Conservation (phyloP, 495 filamentous ascomycete genomes). For the Cetradonia linearis region DNA sequence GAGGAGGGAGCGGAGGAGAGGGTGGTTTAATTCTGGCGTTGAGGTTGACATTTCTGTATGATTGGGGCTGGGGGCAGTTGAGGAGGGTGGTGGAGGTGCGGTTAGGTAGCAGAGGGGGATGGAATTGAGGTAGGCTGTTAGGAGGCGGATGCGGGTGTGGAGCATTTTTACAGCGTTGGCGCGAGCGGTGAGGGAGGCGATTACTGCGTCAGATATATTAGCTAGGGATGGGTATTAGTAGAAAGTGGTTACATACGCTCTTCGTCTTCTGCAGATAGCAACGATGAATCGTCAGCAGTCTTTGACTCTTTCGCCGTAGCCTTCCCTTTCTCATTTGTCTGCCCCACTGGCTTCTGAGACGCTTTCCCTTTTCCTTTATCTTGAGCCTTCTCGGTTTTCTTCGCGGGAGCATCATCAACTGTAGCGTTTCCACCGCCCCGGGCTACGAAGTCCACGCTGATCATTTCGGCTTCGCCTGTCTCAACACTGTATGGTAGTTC, state of each 20-base stretch:
- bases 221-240: background rate
- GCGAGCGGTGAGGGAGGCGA: constrained; percentile 68
- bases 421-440: constrained; percentile 70
- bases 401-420: constrained; percentile 36
- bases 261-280: constrained; percentile 68
- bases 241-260: constrained; percentile 42
- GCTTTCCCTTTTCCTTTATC: constrained; percentile 20
- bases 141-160: constrained; percentile 68
- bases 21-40: constrained; percentile 32
- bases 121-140: constrained; percentile 67
- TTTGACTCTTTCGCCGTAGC: constrained; percentile 35
- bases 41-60: constrained; percentile 5
- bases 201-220: constrained; percentile 36
- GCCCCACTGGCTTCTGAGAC: constrained; percentile 15
- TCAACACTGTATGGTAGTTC: constrained; percentile 81
- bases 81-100: constrained; percentile 32
- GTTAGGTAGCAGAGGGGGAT: constrained; percentile 55
- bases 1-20: constrained; percentile 55
- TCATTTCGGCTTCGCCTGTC: constrained; percentile 95
- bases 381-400: background rate
- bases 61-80: constrained; percentile 45
- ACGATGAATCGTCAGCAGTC: constrained; percentile 32
- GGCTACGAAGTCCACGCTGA: constrained; percentile 84
- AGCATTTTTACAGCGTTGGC: constrained; percentile 88
- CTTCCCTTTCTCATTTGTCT: constrained; percentile 29